Percentiles rank a stretch among this genome's conserved stretches.
phyloP scores from a whole-genome alignment of 352 stramenopile species.

The Phytophthora pluvialis region DNA sequence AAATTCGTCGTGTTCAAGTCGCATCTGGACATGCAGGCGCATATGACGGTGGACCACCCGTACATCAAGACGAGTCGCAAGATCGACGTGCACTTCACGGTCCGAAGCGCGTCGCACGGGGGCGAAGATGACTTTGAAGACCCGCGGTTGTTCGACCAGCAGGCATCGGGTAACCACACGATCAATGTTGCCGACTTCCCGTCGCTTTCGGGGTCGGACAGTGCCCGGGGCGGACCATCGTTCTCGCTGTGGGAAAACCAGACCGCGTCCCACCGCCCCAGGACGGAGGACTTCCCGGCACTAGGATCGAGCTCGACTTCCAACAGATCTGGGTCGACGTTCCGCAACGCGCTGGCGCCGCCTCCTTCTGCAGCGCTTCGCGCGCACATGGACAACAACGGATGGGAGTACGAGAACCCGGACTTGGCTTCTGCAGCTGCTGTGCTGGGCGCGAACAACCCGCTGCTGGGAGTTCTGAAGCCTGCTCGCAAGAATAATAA shows the following conservation, averaged over 20 bases:
- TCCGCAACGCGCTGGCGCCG: conserved; percentile 76
- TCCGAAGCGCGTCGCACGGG: conserved; percentile 63
- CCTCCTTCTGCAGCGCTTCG: conserved; percentile 74
- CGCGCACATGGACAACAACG: conserved; percentile 73
- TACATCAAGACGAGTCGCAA: conserved; percentile 86
- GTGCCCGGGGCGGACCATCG: conserved; percentile 32
- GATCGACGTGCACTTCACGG: conserved; percentile 88
- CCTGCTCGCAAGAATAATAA: conserved; percentile 80
- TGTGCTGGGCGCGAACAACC: conserved; percentile 82
- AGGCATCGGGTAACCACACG: conserved; percentile 35
- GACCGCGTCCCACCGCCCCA: conserved; percentile 46
- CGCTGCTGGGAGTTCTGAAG: conserved; percentile 80
- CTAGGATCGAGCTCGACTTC: conserved; percentile 37
- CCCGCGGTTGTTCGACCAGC: conserved; percentile 51
- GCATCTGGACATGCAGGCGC: conserved; percentile 85
- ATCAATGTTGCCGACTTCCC: conserved; percentile 91
- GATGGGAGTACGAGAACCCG: conserved; percentile 71
- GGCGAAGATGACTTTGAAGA: conserved; percentile 59
- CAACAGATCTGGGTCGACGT: conserved; percentile 39
- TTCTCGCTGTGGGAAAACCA: conserved; percentile 78
- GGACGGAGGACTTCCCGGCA: conserved; percentile 74
- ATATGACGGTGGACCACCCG: conserved; percentile 84
- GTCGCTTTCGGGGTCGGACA: conserved; percentile 60
- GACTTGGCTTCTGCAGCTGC: conserved; percentile 67
- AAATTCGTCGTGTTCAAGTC: conserved; percentile 93